Percentiles rank a stretch among this genome's conserved stretches.
phyloP scores from a whole-genome alignment of 179 eudicot species.

The Beta corolliflora region DNA sequence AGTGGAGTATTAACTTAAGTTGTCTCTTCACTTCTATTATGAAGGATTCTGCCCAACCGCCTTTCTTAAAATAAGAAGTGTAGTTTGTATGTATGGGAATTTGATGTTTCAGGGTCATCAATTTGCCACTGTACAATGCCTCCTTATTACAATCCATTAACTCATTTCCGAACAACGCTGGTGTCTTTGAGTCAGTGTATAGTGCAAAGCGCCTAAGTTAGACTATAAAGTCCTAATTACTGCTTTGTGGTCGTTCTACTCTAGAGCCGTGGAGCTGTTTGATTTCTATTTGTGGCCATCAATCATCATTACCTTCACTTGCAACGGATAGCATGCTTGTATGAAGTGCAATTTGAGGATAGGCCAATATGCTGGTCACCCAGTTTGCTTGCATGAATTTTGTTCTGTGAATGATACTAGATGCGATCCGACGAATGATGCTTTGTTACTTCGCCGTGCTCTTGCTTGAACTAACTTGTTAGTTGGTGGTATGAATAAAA shows the following conservation, averaged over 20 bases:
- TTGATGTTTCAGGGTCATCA: too few species aligned
- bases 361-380: not conserved
- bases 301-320: not conserved
- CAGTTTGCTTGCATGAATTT: not conserved
- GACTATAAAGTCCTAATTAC: not conserved
- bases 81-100: too few species aligned
- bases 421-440: not conserved
- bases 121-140: not conserved
- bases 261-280: not conserved
- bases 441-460: not conserved
- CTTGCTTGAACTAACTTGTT: slow-evolving; percentile 5
- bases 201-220: not conserved
- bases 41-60: too few species aligned
- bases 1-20: not conserved
- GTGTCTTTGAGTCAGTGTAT: not conserved
- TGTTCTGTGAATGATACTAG: too few species aligned
- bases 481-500: not conserved
- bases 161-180: not conserved
- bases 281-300: not conserved
- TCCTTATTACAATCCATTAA: not conserved
- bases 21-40: not conserved
- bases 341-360: too few species aligned
- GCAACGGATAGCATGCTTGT: not conserved
- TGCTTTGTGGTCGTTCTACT: not conserved
- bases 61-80: too few species aligned